phyloP scores from a whole-genome alignment of 768 basidiomycete species.

The Boletus tomentosulus region DNA sequence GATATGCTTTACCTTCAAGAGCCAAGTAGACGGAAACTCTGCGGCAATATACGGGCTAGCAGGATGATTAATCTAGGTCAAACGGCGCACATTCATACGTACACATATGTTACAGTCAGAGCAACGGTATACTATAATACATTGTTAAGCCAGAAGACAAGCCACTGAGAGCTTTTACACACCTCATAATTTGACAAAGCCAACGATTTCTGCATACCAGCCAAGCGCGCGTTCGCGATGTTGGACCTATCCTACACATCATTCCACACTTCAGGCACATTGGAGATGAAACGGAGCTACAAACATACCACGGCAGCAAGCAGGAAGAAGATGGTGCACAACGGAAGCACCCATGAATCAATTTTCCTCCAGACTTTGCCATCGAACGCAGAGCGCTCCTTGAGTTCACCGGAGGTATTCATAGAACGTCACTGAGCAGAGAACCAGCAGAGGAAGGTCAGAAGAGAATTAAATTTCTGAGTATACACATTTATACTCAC shows the following conservation, averaged over 20 bases:
- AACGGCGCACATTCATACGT: background rate
- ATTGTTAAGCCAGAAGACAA: background rate
- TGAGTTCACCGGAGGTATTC: slow-evolving; percentile 1
- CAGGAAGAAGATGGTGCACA: slow-evolving; percentile 47
- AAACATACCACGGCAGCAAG: slow-evolving; percentile 47
- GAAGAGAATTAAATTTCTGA: background rate
- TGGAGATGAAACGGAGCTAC: background rate
- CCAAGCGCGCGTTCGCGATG: slow-evolving; percentile 57
- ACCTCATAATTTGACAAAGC: slow-evolving; percentile 29
- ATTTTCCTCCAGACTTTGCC: slow-evolving; percentile 45
- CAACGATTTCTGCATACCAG: slow-evolving; percentile 53
- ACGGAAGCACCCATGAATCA: slow-evolving; percentile 44
- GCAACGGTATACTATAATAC: slow-evolving; percentile 32
- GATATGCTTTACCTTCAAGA: slow-evolving; percentile 40
- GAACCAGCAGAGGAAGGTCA: background rate
- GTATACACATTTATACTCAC: background rate
- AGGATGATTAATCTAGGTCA: background rate
- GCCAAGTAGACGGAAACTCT: slow-evolving; percentile 56
- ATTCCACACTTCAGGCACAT: background rate
- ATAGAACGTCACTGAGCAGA: background rate
- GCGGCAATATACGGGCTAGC: slow-evolving; percentile 47
- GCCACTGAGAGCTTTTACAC: background rate
- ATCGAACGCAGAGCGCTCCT: slow-evolving; percentile 26
- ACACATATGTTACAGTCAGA: slow-evolving; percentile 30
- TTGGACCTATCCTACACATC: slow-evolving; percentile 37